A percentile compares a stretch with the other conserved stretches of the same genome.
Conservation (phyloP, 2,329 filamentous ascomycete species). For the Botryotinia convoluta region DNA sequence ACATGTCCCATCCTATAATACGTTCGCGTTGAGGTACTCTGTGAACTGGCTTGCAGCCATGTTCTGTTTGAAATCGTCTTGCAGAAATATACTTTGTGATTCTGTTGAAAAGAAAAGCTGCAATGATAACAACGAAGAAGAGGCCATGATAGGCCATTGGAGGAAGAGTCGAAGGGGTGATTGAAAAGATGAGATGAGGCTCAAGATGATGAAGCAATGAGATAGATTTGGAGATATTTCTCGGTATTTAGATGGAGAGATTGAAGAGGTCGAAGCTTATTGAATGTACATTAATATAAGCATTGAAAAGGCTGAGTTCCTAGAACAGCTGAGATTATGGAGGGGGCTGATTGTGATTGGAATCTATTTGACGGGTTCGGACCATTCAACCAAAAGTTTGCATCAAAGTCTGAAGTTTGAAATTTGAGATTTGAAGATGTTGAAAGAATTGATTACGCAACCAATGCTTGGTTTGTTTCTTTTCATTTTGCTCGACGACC, state of each 20-base stretch:
- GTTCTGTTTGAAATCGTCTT: conserved; percentile 2
- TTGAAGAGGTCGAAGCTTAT: neutral
- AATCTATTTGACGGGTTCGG: neutral
- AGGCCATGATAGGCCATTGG: conserved; percentile 14
- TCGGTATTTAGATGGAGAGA: neutral
- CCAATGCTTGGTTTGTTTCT: neutral
- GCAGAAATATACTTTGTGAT: conserved; percentile 7
- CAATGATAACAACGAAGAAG: neutral
- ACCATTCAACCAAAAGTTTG: neutral
- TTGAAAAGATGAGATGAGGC: neutral
- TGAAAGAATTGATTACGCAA: neutral
- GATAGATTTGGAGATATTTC: neutral
- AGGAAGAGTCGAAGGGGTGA: neutral
- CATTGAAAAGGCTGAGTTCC: neutral
- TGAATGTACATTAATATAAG: neutral
- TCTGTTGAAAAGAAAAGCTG: neutral
- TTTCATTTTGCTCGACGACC: neutral
- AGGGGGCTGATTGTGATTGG: conserved; percentile 5
- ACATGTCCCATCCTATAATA: conserved; percentile 34
- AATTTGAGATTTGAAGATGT: neutral
- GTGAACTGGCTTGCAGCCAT: conserved; percentile 33
- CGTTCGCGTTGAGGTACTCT: conserved; percentile 34
- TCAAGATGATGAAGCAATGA: neutral
- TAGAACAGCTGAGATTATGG: neutral
- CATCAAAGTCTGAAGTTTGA: neutral